phyloP scores from a whole-genome alignment of 2,329 filamentous ascomycete species.

The Pseudonectria foliicola region DNA sequence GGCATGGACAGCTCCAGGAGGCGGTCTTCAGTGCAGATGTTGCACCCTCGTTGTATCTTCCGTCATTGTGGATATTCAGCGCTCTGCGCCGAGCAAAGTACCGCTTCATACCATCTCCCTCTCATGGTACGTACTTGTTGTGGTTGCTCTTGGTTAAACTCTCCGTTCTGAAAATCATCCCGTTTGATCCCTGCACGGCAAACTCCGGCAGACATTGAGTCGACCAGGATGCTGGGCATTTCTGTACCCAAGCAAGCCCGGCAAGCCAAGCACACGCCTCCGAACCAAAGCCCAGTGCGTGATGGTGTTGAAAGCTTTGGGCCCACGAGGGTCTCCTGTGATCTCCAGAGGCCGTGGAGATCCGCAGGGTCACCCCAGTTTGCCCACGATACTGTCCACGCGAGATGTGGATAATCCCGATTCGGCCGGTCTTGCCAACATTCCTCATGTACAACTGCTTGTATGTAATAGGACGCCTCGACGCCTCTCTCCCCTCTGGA shows the following conservation, averaged over 20 bases:
- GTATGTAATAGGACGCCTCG: too few species aligned
- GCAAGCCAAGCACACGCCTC: not conserved
- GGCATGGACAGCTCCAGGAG: too few species aligned
- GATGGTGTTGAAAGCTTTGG: constrained; percentile 1
- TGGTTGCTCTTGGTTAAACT: too few species aligned
- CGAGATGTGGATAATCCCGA: constrained; percentile 25
- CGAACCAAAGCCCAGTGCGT: constrained; percentile 1
- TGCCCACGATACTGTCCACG: constrained; percentile 20
- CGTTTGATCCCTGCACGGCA: too few species aligned
- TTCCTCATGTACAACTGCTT: constrained; percentile 6
- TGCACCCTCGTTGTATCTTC: too few species aligned
- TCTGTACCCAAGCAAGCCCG: not conserved
- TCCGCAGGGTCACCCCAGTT: constrained; percentile 20
- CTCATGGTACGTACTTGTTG: too few species aligned
- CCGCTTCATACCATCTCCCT: too few species aligned
- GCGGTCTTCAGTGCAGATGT: too few species aligned
- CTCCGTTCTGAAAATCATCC: too few species aligned
- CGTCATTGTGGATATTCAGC: too few species aligned
- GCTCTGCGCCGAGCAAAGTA: too few species aligned
- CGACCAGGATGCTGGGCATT: not conserved
- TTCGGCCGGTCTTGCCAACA: constrained; percentile 6
- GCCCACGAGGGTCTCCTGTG: constrained; percentile 22
- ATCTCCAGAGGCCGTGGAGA: constrained; percentile 23
- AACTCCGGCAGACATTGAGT: too few species aligned
- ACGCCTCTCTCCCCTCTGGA: constrained; percentile 12